phyloP scores from a whole-genome alignment of 768 basidiomycete genomes.

The Psilocybe azurescens region DNA sequence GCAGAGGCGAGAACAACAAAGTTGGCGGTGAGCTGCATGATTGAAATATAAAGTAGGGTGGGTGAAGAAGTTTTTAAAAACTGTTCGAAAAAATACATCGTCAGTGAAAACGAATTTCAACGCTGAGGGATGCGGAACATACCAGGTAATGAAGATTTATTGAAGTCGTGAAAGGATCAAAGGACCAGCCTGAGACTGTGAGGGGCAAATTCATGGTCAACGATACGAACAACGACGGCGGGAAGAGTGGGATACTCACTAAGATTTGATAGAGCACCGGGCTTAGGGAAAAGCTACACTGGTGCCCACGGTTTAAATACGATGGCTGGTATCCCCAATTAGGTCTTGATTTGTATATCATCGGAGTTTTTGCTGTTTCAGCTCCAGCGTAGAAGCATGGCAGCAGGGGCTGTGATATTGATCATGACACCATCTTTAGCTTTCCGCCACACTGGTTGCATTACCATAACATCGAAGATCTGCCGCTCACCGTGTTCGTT shows the following conservation, averaged over 20 bases:
- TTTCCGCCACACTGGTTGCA: background rate
- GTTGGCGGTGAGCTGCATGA: constrained; percentile 30
- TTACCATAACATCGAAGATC: background rate
- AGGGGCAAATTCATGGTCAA: constrained; percentile 8
- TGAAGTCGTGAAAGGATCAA: constrained; percentile 24
- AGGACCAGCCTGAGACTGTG: constrained; percentile 32
- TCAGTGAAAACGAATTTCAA: background rate
- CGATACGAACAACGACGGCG: background rate
- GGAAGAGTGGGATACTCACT: constrained; percentile 8
- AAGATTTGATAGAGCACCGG: constrained; percentile 18
- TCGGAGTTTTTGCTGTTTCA: constrained; percentile 2
- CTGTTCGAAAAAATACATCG: background rate
- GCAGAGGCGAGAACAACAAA: constrained; percentile 27
- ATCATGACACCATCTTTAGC: background rate
- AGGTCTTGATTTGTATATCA: background rate
- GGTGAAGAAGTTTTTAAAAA: constrained; percentile 17
- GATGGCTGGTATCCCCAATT: background rate
- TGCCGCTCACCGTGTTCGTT: no score
- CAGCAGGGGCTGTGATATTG: constrained; percentile 4
- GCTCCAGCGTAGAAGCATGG: background rate
- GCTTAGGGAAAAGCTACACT: constrained; percentile 11
- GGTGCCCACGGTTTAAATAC: constrained; percentile 12
- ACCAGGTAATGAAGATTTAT: constrained; percentile 20
- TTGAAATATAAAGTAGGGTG: constrained; percentile 15
- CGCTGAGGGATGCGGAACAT: background rate